phyloP scores from a whole-genome alignment of 2,329 filamentous ascomycete genomes.

The Stemphylium lycopersici region DNA sequence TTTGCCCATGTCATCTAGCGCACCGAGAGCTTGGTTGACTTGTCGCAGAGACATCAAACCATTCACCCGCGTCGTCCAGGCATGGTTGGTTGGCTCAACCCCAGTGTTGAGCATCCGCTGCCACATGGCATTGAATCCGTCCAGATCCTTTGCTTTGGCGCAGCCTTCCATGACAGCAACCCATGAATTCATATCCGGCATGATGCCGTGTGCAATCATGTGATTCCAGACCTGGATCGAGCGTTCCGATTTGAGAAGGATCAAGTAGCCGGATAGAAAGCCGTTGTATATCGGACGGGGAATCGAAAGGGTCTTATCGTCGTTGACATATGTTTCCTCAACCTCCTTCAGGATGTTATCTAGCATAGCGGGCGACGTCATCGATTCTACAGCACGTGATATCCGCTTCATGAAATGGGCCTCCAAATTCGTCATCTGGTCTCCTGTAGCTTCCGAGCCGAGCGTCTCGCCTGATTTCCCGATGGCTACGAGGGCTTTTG shows the following conservation, averaged over 20 bases:
- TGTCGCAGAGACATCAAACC: constrained; percentile 66
- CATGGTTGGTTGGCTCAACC: constrained; percentile 65
- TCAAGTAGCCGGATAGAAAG: constrained; percentile 57
- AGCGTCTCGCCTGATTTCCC: constrained; percentile 10
- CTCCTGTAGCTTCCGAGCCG: constrained; percentile 1
- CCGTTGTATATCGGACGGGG: constrained; percentile 49
- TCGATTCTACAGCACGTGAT: constrained; percentile 27
- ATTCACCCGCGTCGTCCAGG: constrained; percentile 75
- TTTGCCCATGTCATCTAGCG: constrained; percentile 69
- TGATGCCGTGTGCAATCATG: constrained; percentile 60
- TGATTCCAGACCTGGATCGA: constrained; percentile 64
- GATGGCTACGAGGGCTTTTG: constrained; percentile 25
- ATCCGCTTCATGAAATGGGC: constrained; percentile 36
- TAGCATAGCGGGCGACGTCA: constrained; percentile 18
- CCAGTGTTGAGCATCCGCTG: constrained; percentile 63
- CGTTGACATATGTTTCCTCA: constrained; percentile 21
- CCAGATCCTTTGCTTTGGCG: constrained; percentile 62
- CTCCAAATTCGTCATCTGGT: constrained; percentile 26
- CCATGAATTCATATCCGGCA: constrained; percentile 70
- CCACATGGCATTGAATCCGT: constrained; percentile 73
- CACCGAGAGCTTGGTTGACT: constrained; percentile 63
- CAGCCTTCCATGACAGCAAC: constrained; percentile 76
- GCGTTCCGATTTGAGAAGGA: constrained; percentile 48
- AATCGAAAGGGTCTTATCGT: constrained; percentile 23
- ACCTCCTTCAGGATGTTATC: constrained; percentile 35